Evolutionary conservation across 2,329 filamentous ascomycete species (phyloP).

Genomic region (Penicillium digitatum): DNA sequence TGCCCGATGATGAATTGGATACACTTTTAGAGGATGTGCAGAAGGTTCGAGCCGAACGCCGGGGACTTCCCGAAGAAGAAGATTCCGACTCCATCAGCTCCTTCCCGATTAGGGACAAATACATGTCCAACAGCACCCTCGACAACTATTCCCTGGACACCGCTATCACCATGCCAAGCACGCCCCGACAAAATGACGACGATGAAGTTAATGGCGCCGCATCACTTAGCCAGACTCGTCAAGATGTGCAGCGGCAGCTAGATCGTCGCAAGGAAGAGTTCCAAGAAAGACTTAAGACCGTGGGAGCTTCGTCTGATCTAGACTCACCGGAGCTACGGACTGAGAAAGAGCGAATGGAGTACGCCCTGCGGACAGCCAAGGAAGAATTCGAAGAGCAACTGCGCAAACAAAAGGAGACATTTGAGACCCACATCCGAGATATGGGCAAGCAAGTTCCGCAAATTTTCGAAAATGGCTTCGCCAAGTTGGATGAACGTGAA

Average conservation of each 20-base stretch:
- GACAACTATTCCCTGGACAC: slow-evolving; percentile 97
- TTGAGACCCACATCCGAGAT: slow-evolving; percentile 77
- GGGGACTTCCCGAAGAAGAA: slow-evolving; percentile 64
- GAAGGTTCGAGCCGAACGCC: slow-evolving; percentile 76
- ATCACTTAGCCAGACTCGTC: slow-evolving; percentile 66
- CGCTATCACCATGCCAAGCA: slow-evolving; percentile 87
- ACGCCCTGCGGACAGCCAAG: slow-evolving; percentile 71
- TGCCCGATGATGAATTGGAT: slow-evolving; percentile 93
- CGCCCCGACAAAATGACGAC: slow-evolving; percentile 68
- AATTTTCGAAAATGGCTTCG: slow-evolving; percentile 42
- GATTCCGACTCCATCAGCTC: slow-evolving; percentile 87
- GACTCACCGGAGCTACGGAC: slow-evolving; percentile 79
- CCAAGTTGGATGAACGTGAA: slow-evolving; percentile 66
- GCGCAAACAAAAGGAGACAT: slow-evolving; percentile 75
- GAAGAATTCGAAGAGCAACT: slow-evolving; percentile 86
- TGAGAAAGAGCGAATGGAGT: slow-evolving; percentile 82
- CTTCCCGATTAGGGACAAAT: slow-evolving; percentile 86
- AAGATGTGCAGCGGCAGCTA: slow-evolving; percentile 78
- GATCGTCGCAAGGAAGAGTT: slow-evolving; percentile 82
- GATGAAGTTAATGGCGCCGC: slow-evolving; percentile 57
- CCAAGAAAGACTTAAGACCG: slow-evolving; percentile 69
- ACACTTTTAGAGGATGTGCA: slow-evolving; percentile 91
- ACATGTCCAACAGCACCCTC: slow-evolving; percentile 87
- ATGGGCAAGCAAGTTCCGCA: slow-evolving; percentile 59
- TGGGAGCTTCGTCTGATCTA: slow-evolving; percentile 65